A percentile compares a stretch with the other conserved stretches of the same genome.
These are phyloP conservation scores for Cladobotryum mycophilum DNA, from an alignment of 2,329 filamentous ascomycete genomes.

Conservation along the genomic window DNA sequence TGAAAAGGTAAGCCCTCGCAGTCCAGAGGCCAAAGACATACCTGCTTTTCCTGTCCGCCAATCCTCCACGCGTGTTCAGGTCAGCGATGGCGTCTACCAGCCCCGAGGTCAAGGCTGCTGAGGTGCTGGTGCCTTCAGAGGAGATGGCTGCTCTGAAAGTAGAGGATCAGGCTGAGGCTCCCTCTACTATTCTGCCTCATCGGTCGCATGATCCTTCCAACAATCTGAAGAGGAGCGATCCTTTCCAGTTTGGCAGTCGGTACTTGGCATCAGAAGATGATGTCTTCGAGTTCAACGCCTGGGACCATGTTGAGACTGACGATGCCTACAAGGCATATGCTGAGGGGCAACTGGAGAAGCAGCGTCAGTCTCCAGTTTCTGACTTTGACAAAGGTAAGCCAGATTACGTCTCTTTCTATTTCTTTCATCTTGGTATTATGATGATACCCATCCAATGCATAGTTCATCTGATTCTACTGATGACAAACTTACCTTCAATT, in stretches of 20 bases:
- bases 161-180: constrained; percentile 6
- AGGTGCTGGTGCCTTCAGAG: constrained; percentile 15
- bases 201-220: constrained; percentile 64
- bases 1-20: neutral
- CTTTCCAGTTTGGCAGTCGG: constrained; percentile 92
- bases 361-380: constrained; percentile 79
- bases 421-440: constrained; percentile 36
- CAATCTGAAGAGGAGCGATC: constrained; percentile 82
- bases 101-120: neutral
- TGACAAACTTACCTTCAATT: constrained; percentile 54
- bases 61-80: constrained; percentile 1
- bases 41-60: neutral
- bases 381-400: constrained; percentile 82
- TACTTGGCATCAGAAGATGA: constrained; percentile 78
- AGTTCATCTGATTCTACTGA: constrained; percentile 65
- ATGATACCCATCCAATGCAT: constrained; percentile 57
- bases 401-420: neutral
- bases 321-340: constrained; percentile 81
- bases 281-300: constrained; percentile 96
- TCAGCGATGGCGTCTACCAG: constrained; percentile 4
- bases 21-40: neutral
- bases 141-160: constrained; percentile 19
- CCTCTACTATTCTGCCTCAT: constrained; percentile 44
- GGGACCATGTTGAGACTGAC: constrained; percentile 96
- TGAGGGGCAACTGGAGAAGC: constrained; percentile 74